Base-by-base conservation (phyloP, 1,284 basidiomycete genomes). In the Fomitiporia mediterranea region DNA sequence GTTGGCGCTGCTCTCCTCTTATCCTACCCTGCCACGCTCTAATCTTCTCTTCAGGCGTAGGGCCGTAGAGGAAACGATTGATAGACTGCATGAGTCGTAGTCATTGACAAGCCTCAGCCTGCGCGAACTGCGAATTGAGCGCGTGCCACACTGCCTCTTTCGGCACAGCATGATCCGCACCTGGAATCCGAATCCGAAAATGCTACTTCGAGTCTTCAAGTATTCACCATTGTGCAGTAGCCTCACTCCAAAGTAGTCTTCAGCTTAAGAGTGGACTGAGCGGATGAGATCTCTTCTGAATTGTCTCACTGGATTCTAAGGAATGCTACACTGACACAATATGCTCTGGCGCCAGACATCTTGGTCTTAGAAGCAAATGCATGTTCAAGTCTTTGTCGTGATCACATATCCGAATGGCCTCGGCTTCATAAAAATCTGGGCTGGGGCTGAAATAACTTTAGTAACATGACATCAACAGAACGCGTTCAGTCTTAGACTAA, bases 1-100 rank as follows among this genome's bases (percentile, higher is more conserved):
- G 72, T 60, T 81, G 78, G 25, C 95, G 82, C 67, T 84, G 79
- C 70, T 98, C 90, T 53, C 80, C 70, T 48, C 90, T 84, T 58
- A 98, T 74, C 70, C 91, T 93, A 17, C 75, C 65, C 68, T 97
- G 93, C 95, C 95, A 98, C 71, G 81, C 78, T 50, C 86, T 81
- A 11, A 97, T 86, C 65, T 81, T 84, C 74, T 98, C 96, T 71
- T 98, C 94, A 34, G 95, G 88, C 0, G 93, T 91, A 17, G 94
- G 95, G 2, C 95, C 95, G 74, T 97, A 98, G 38, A 98, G 73
- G 70, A 95, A 94, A 50, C 91, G 84, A 65, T 91, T 92, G 63
- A 96, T 85, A 30, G 87, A 75, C 71, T 95, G 91, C 91, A 95
- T 94, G 59, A 61, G 62, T 27, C 39, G 60, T 60, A 37, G 43